Conservation (phyloP, 306 rosid species). For the Astragalus glycyphyllos region DNA sequence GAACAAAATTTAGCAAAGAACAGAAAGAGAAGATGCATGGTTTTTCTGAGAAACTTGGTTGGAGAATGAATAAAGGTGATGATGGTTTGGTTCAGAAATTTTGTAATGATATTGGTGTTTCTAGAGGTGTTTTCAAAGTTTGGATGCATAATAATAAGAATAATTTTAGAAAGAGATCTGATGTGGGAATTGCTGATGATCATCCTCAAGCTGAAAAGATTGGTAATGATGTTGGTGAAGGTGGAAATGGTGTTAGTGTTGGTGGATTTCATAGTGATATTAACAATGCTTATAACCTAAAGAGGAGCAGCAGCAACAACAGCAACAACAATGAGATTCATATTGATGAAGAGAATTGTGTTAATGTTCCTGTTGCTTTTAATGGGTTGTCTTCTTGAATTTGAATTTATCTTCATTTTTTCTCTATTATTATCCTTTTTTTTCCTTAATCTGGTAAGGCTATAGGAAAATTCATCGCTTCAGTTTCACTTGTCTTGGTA, state of each 20-base stretch:
- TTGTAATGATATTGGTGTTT: constrained; percentile 72
- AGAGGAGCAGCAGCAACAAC: constrained; percentile 27
- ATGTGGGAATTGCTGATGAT: constrained; percentile 28
- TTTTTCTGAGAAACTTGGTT: constrained; percentile 77
- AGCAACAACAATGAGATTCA: constrained; percentile 38
- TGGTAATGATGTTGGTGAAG: constrained; percentile 1
- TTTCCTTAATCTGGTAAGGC: background rate
- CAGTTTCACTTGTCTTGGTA: background rate
- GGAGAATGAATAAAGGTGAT: constrained; percentile 75
- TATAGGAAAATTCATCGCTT: constrained; percentile 23
- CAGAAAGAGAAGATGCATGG: constrained; percentile 83
- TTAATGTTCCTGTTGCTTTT: constrained; percentile 55
- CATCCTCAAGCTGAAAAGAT: background rate
- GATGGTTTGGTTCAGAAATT: constrained; percentile 66
- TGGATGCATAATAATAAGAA: constrained; percentile 98
- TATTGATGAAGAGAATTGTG: constrained; percentile 45
- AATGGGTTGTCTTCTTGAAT: constrained; percentile 41
- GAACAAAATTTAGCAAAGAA: constrained; percentile 82
- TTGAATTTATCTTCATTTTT: background rate
- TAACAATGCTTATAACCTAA: constrained; percentile 35
- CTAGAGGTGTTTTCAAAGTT: constrained; percentile 75
- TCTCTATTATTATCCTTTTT: background rate
- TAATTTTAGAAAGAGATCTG: constrained; percentile 54
- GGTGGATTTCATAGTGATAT: constrained; percentile 35
- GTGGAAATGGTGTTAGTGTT: background rate